A percentile compares a stretch with the other conserved stretches of the same genome.
These are phyloP conservation scores for Calonectria naviculata DNA, from an alignment of 2,329 filamentous ascomycete species.

Conservation along the genomic window DNA sequence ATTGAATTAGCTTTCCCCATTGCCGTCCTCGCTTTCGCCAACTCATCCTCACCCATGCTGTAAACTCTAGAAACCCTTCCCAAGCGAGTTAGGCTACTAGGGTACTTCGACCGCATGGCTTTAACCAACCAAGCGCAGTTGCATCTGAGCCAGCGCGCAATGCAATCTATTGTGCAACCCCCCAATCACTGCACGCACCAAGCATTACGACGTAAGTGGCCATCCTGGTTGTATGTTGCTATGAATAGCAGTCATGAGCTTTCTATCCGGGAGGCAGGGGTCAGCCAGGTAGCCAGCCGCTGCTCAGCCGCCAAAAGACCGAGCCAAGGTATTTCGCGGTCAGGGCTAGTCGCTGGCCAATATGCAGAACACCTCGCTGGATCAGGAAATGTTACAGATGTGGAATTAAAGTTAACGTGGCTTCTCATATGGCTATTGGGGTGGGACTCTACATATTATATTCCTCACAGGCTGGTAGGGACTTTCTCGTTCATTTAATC, in stretches of 20 bases:
- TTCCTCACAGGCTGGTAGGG: no score
- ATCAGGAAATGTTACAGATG: no score
- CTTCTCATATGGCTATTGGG: neutral
- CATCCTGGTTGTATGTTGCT: neutral
- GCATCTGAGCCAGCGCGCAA: neutral
- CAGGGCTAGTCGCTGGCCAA: neutral
- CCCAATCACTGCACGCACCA: neutral
- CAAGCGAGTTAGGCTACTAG: neutral
- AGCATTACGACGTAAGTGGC: neutral
- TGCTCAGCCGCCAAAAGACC: slow-evolving; percentile 4
- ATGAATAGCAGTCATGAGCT: slow-evolving; percentile 25
- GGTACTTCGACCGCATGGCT: no score
- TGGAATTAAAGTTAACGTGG: no score
- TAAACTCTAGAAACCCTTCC: neutral
- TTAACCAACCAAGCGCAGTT: neutral
- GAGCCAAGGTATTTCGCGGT: neutral
- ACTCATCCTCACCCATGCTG: neutral
- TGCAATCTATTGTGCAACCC: neutral
- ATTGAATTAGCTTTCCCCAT: neutral
- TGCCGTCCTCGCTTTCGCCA: neutral
- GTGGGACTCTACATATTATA: no score
- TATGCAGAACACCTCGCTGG: neutral
- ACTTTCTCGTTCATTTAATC: no score
- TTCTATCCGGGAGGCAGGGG: slow-evolving; percentile 25
- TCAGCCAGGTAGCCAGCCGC: slow-evolving; percentile 1